Percentiles rank a stretch among this genome's conserved stretches.
Conservation (phyloP, 495 filamentous ascomycete species). For the Penicillium robsamsonii region DNA sequence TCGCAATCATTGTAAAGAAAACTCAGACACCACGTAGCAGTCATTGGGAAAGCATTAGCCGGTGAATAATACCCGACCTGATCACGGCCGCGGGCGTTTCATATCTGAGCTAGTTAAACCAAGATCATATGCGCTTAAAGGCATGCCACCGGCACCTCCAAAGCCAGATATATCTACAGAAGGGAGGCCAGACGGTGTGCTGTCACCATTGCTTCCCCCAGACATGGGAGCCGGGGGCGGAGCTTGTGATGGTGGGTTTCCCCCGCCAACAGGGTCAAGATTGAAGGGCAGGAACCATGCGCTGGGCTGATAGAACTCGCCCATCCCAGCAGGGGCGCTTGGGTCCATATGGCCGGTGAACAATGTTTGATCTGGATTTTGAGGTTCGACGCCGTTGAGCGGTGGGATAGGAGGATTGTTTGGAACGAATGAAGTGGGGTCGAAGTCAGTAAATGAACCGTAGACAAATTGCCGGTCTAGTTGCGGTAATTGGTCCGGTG, state of each 20-base stretch:
- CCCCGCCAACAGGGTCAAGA: slow-evolving; percentile 58
- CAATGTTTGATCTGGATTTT: slow-evolving; percentile 25
- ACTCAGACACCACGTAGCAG: slow-evolving; percentile 18
- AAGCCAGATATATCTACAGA: slow-evolving; percentile 27
- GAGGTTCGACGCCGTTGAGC: slow-evolving; percentile 28
- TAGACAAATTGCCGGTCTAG: slow-evolving; percentile 78
- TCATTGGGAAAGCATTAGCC: slow-evolving; percentile 11
- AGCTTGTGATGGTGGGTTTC: slow-evolving; percentile 17
- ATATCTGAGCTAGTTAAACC: slow-evolving; percentile 25
- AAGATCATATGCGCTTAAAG: slow-evolving; percentile 34
- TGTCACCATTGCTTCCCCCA: background rate
- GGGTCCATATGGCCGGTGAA: slow-evolving; percentile 42
- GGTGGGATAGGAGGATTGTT: slow-evolving; percentile 29
- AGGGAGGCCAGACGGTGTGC: slow-evolving; percentile 1
- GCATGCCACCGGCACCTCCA: slow-evolving; percentile 23
- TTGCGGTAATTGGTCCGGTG: slow-evolving; percentile 52
- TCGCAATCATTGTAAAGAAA: slow-evolving; percentile 11
- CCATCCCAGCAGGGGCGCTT: slow-evolving; percentile 39
- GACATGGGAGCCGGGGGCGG: slow-evolving; percentile 4
- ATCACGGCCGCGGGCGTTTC: slow-evolving; percentile 17
- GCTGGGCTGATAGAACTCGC: slow-evolving; percentile 54
- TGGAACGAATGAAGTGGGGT: slow-evolving; percentile 45
- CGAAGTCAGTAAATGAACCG: slow-evolving; percentile 67
- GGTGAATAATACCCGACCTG: background rate
- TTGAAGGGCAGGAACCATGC: slow-evolving; percentile 98